A percentile compares a stretch with the other conserved stretches of the same genome.
Conservation (phyloP, 345 rosid species). For the Pugionium dolabratum region DNA sequence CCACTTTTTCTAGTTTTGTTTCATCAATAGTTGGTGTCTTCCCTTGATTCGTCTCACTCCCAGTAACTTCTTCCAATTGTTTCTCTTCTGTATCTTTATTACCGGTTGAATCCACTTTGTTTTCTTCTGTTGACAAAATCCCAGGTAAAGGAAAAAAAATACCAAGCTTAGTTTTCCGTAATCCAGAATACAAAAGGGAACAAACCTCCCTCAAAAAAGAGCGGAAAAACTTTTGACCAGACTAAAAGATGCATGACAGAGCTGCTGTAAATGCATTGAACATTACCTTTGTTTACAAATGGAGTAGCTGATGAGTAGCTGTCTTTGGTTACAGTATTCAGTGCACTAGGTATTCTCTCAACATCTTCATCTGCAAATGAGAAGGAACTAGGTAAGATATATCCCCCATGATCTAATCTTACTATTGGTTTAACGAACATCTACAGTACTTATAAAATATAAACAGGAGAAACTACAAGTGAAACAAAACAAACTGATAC, state of each 20-base stretch:
- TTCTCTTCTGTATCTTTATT: constrained; percentile 31
- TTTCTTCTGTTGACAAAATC: constrained; percentile 23
- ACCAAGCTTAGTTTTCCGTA: constrained; percentile 14
- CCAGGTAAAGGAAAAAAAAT: not conserved
- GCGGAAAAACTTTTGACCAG: not conserved
- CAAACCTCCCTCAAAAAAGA: not conserved
- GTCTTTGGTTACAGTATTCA: constrained; percentile 23
- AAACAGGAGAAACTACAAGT: not conserved
- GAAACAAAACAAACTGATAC: too few relatives aligned
- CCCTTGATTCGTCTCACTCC: constrained; percentile 20
- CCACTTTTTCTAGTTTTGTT: constrained; percentile 18
- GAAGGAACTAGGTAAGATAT: constrained; percentile 20
- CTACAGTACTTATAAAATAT: too few relatives aligned
- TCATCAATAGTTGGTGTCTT: constrained; percentile 30
- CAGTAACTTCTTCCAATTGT: constrained; percentile 25
- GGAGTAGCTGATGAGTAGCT: constrained; percentile 33
- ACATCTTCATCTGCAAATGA: constrained; percentile 34
- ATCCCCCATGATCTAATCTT: constrained; percentile 7
- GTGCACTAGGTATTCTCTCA: constrained; percentile 17
- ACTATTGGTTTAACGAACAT: not conserved
- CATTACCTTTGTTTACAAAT: constrained; percentile 30
- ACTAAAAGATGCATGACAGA: constrained; percentile 10
- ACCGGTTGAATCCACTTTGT: constrained; percentile 14
- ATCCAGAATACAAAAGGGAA: constrained; percentile 15
- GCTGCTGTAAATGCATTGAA: not conserved